Evolutionary conservation across 495 filamentous ascomycete species (phyloP).

Genomic region (Neohortaea acidophila): DNA sequence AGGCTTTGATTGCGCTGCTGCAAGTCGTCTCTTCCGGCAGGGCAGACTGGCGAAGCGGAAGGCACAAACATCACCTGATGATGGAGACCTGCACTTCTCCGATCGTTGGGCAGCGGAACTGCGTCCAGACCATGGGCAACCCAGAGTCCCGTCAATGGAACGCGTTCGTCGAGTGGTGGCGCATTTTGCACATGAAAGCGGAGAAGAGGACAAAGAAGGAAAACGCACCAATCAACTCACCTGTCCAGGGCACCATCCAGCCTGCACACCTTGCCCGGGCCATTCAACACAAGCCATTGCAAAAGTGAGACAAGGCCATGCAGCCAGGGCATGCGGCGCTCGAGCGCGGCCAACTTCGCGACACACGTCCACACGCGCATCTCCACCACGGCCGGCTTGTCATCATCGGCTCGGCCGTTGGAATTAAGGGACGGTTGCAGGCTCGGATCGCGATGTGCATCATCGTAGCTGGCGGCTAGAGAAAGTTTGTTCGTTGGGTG

Average conservation of each 20-base stretch:
- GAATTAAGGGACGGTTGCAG: background rate
- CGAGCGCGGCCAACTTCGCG: constrained; percentile 51
- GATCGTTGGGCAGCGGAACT: too few relatives aligned
- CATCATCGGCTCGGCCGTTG: constrained; percentile 4
- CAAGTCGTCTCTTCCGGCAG: too few relatives aligned
- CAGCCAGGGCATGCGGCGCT: constrained; percentile 75
- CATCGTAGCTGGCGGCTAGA: background rate
- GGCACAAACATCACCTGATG: too few relatives aligned
- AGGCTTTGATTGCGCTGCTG: too few relatives aligned
- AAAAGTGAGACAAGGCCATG: constrained; percentile 51
- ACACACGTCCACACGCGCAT: constrained; percentile 61
- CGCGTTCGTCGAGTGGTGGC: too few relatives aligned
- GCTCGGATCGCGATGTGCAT: background rate
- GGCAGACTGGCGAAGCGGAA: too few relatives aligned
- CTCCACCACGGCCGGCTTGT: constrained; percentile 52
- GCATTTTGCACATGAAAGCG: too few relatives aligned
- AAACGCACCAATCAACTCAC: constrained; percentile 58
- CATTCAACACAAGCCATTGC: constrained; percentile 53
- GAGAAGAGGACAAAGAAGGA: too few relatives aligned
- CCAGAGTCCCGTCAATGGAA: too few relatives aligned
- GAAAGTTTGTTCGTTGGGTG: background rate
- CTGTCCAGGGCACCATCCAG: constrained; percentile 71
- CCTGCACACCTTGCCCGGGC: constrained; percentile 57
- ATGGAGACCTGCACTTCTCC: too few relatives aligned
- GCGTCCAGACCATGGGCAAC: too few relatives aligned